phyloP scores from a whole-genome alignment of 1,284 basidiomycete genomes.

The Tranzscheliella williamsii region DNA sequence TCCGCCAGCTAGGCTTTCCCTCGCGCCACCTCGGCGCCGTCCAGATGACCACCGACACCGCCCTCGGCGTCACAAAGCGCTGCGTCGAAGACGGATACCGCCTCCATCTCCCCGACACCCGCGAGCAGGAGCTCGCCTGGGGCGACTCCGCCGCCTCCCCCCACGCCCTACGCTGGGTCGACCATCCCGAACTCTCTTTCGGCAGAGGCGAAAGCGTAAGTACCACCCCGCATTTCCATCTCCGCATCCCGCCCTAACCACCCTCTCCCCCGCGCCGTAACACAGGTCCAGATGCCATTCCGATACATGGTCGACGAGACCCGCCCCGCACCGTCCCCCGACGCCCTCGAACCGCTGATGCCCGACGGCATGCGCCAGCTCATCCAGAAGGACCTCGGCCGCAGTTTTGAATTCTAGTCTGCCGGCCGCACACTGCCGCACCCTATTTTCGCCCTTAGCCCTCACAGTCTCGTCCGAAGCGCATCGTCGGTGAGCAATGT shows the following conservation, averaged over 20 bases:
- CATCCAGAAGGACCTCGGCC: constrained; percentile 41
- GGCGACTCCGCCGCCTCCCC: constrained; percentile 5
- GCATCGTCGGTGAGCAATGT: too few species aligned
- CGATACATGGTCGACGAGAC: constrained; percentile 42
- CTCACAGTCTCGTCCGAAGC: too few species aligned
- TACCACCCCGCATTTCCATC: not conserved
- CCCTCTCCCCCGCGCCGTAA: not conserved
- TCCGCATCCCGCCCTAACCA: not conserved
- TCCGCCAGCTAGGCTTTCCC: constrained; percentile 83
- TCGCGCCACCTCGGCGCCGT: constrained; percentile 63
- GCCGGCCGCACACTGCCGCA: too few species aligned
- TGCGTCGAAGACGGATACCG: constrained; percentile 72
- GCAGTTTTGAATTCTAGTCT: constrained; percentile 50
- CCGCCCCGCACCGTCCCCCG: not conserved
- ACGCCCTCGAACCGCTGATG: constrained; percentile 33
- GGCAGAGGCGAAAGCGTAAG: constrained; percentile 51
- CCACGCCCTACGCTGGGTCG: constrained; percentile 38
- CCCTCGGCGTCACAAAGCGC: constrained; percentile 85
- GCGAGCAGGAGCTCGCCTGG: constrained; percentile 13
- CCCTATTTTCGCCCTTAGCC: too few species aligned
- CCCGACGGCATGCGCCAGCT: constrained; percentile 49
- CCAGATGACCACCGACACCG: constrained; percentile 99
- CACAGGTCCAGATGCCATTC: constrained; percentile 50
- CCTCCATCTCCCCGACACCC: constrained; percentile 16
- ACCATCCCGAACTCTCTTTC: constrained; percentile 54